Evolutionary conservation across 2,329 filamentous ascomycete genomes (phyloP), one percentile per base, ranked within the genome.

Genomic region (Paramyrothecium roridum): DNA sequence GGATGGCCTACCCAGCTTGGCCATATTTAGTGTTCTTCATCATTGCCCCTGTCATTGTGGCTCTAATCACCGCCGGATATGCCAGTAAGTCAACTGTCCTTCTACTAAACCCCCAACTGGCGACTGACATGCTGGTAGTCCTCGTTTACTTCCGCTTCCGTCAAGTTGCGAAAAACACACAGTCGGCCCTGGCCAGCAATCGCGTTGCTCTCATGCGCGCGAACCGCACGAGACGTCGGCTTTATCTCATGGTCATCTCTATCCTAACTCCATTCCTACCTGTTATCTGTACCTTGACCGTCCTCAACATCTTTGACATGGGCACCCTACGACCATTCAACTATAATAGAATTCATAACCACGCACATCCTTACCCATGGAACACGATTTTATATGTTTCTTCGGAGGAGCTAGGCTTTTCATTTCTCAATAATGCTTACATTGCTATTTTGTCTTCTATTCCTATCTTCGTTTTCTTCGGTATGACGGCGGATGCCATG

Each of bases 221-320:
- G 45, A 73, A 77, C 48, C 76, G 80, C 2, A 76, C 80, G 10
- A 75, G 75, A 47, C 73, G 77, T 49, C 78, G 81, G 46, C 76
- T 86, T 47, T 85, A 84, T 67, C 70, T 80, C 58, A 81, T 85
- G 77, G 75, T 78, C 16, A 53, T 83, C 13, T 74, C 73, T 46
- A 80, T 84, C 58, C 64, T 85, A 1, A 60, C 78, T 3, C 73
- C 81, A 3, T 84, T 81, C 62, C 61, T 82, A 1, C 82, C 81
- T 1, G 60, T 85, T 6, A 68, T 74, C 58, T 47, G 79, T 47
- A 67, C 72, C 23, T 67, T 80, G 7, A 60, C 76, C 3, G 68
- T 69, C 34, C 46, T 67, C 55, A 82, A 82, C 67, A 64, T 83
- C 48, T 53, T 63, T 40, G 33, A 61, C 34, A 59, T 70, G 49